Evolutionary conservation across 2,329 filamentous ascomycete genomes (phyloP).

Genomic region (Colletotrichum tropicicola): DNA sequence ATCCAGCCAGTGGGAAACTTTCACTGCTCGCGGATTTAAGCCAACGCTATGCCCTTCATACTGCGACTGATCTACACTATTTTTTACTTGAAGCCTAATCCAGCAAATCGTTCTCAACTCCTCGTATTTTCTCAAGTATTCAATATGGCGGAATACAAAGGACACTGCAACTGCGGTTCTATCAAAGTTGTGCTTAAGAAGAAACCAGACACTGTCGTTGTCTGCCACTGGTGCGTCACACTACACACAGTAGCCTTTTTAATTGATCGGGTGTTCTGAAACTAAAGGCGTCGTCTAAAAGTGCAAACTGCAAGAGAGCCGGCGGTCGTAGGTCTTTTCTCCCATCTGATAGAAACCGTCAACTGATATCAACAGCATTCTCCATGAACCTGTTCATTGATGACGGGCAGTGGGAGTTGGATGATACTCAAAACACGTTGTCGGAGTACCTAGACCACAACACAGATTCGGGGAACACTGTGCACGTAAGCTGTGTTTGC

Average conservation of each 20-base stretch:
- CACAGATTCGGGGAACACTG: slow-evolving; percentile 15
- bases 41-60: not conserved
- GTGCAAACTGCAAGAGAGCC: slow-evolving; percentile 24
- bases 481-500: slow-evolving; percentile 24
- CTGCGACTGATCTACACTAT: no score
- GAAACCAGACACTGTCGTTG: slow-evolving; percentile 11
- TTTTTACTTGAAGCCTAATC: no score
- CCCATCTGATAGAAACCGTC: not conserved
- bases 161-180: slow-evolving; percentile 24
- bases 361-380: not conserved
- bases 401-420: slow-evolving; percentile 3
- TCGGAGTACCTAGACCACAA: slow-evolving; percentile 16
- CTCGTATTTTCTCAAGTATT: no score
- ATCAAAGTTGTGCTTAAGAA: slow-evolving; percentile 4
- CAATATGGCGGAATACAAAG: slow-evolving; percentile 14
- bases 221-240: slow-evolving; percentile 15
- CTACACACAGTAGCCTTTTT: not conserved
- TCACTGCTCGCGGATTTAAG: not conserved
- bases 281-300: no score
- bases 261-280: no score
- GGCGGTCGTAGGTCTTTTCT: slow-evolving; percentile 12
- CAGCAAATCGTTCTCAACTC: no score
- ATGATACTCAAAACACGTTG: slow-evolving; percentile 5
- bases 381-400: slow-evolving; percentile 19
- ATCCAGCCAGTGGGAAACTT: not conserved